Percentiles rank a stretch among this genome's conserved stretches.
These are phyloP conservation scores for Lentinula sp. DNA, from an alignment of 768 basidiomycete genomes.

Conservation along the genomic window DNA sequence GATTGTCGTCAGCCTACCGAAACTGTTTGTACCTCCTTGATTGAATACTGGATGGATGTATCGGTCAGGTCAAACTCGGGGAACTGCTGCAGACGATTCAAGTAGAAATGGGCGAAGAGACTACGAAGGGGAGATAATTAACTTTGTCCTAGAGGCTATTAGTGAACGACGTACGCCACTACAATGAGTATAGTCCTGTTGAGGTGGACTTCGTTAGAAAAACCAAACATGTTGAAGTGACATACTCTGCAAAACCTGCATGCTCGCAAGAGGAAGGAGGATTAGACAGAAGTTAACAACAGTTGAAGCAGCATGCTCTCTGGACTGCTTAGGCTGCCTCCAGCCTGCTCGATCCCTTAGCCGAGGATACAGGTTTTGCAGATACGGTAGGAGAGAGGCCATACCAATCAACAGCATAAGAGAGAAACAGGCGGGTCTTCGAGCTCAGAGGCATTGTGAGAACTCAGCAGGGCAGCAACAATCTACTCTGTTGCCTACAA, in stretches of 20 bases:
- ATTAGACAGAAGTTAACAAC: no score
- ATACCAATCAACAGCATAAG: conserved; percentile 3
- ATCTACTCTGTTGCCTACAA: background rate
- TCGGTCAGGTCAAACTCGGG: conserved; percentile 16
- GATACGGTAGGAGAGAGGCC: no score
- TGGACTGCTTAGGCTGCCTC: no score
- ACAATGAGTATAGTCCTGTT: background rate
- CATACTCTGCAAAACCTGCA: no score
- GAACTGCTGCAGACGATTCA: conserved; percentile 17
- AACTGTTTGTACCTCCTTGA: conserved; percentile 7
- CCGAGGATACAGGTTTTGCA: background rate
- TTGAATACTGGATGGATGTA: conserved; percentile 14
- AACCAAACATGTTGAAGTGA: background rate
- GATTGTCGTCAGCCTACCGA: background rate
- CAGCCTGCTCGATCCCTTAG: no score
- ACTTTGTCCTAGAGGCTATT: background rate
- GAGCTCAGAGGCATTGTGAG: background rate
- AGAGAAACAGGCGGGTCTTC: background rate
- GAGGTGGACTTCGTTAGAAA: background rate
- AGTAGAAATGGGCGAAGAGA: conserved; percentile 16
- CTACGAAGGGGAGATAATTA: conserved; percentile 1
- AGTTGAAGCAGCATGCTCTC: no score
- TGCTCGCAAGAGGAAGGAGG: no score
- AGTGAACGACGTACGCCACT: background rate
- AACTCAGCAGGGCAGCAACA: background rate